Evolutionary conservation across 202 grass and related monocot species (phyloP).

Genomic region (Dendrocalamus latiflorus): DNA sequence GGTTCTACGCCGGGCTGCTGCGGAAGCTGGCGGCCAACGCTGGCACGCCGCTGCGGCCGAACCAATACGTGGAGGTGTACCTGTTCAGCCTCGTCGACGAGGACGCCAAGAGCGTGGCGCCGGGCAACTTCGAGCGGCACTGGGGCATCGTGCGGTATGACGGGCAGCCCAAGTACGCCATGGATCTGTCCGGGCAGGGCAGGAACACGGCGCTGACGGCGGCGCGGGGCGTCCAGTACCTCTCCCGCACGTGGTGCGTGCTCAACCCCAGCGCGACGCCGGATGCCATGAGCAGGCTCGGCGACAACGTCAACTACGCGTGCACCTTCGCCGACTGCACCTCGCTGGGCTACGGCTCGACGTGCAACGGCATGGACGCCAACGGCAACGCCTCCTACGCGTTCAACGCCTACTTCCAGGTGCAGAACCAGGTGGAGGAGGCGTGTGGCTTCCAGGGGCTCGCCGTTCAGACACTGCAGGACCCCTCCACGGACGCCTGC

Average conservation of each 20-base stretch:
- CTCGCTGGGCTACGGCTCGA: constrained; percentile 59
- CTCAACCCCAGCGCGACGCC: constrained; percentile 15
- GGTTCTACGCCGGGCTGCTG: constrained; percentile 65
- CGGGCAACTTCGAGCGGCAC: constrained; percentile 82
- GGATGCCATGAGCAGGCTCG: constrained; percentile 25
- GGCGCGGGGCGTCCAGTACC: constrained; percentile 45
- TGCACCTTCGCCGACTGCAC: constrained; percentile 70
- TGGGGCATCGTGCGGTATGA: constrained; percentile 77
- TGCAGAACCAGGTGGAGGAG: constrained; percentile 44
- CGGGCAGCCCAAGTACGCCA: constrained; percentile 67
- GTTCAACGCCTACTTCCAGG: constrained; percentile 88
- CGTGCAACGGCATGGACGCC: constrained; percentile 62
- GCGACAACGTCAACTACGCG: constrained; percentile 52
- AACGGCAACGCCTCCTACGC: constrained; percentile 77
- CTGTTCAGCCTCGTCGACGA: constrained; percentile 40
- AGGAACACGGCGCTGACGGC: constrained; percentile 36
- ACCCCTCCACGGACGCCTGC: constrained; percentile 54
- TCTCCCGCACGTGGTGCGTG: constrained; percentile 65
- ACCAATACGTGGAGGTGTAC: constrained; percentile 43
- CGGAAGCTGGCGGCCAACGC: constrained; percentile 47
- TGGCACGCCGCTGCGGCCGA: constrained; percentile 58
- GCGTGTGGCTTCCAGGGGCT: constrained; percentile 76
- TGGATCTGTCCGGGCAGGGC: constrained; percentile 67
- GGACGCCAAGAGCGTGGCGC: constrained; percentile 61
- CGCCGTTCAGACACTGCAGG: constrained; percentile 44